Percentiles rank a stretch among this genome's conserved stretches.
phyloP scores from a whole-genome alignment of 345 rosid genomes.

The Arabis alpina region DNA sequence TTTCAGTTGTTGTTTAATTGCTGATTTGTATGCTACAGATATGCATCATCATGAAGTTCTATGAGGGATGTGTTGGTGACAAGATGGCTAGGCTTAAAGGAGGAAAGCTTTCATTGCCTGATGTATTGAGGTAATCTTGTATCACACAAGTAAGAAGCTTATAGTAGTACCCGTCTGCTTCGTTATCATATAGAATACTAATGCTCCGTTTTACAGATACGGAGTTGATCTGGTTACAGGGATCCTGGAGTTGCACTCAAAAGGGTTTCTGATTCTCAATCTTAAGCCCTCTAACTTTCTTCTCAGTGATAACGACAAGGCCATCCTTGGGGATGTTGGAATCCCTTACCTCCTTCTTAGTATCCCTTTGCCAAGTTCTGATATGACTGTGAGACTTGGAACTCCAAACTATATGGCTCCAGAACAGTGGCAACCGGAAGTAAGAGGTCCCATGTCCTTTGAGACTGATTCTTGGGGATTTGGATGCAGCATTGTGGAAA shows the following conservation, averaged over 20 bases:
- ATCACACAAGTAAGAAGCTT: constrained; percentile 1
- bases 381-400: constrained; percentile 72
- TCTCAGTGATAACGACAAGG: constrained; percentile 67
- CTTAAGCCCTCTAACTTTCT: constrained; percentile 83
- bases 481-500: constrained; percentile 90
- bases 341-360: constrained; percentile 75
- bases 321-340: constrained; percentile 79
- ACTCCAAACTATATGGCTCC: constrained; percentile 98
- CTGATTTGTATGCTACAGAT: constrained; percentile 45
- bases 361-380: constrained; percentile 67
- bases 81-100: constrained; percentile 79
- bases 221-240: constrained; percentile 74
- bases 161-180: constrained; percentile 2
- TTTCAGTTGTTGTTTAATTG: neutral
- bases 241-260: constrained; percentile 65
- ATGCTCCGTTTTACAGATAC: constrained; percentile 55
- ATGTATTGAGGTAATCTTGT: constrained; percentile 66
- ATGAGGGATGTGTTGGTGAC: constrained; percentile 89
- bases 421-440: constrained; percentile 94
- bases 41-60: constrained; percentile 81
- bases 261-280: constrained; percentile 74
- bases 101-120: constrained; percentile 71
- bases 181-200: neutral
- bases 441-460: constrained; percentile 78
- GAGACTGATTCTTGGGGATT: constrained; percentile 98